Evolutionary conservation across 129 eudicot genomes (phyloP).

Genomic region (Tanacetum coccineum): DNA sequence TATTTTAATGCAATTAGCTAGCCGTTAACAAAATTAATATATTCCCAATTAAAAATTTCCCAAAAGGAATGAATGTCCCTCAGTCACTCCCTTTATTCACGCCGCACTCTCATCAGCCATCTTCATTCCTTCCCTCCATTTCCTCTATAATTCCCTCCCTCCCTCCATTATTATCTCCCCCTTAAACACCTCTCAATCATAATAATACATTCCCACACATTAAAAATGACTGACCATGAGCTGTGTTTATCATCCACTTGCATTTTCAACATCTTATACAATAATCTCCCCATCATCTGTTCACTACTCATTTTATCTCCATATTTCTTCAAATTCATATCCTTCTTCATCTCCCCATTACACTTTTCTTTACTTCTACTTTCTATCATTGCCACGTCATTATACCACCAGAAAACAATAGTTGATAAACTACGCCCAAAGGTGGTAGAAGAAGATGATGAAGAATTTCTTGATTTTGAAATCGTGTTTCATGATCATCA

Average conservation of each 20-base stretch:
- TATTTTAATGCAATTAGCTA: too few species aligned
- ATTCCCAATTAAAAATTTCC: neutral
- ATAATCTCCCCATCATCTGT: slow-evolving; percentile 52
- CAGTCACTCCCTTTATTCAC: slow-evolving; percentile 61
- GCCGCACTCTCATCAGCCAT: slow-evolving; percentile 32
- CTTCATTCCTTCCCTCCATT: slow-evolving; percentile 30
- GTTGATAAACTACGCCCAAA: slow-evolving; percentile 23
- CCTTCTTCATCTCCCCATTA: slow-evolving; percentile 64
- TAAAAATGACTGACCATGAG: slow-evolving; percentile 34
- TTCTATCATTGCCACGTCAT: slow-evolving; percentile 33
- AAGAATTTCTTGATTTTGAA: slow-evolving; percentile 32
- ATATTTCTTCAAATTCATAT: slow-evolving; percentile 51
- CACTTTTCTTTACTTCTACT: slow-evolving; percentile 43
- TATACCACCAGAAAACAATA: slow-evolving; percentile 22
- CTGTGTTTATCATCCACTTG: slow-evolving; percentile 30
- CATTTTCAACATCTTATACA: slow-evolving; percentile 5
- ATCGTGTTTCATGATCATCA: slow-evolving; percentile 44
- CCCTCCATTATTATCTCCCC: slow-evolving; percentile 25
- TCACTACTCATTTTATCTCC: slow-evolving; percentile 72
- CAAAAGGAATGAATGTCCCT: neutral
- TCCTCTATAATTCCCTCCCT: slow-evolving; percentile 18
- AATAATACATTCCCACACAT: too few species aligned
- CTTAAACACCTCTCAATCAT: neutral
- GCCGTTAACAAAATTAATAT: too few species aligned
- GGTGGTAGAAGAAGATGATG: slow-evolving; percentile 4